phyloP scores from a whole-genome alignment of 2,329 filamentous ascomycete genomes.

The Phialocephala sp. region DNA sequence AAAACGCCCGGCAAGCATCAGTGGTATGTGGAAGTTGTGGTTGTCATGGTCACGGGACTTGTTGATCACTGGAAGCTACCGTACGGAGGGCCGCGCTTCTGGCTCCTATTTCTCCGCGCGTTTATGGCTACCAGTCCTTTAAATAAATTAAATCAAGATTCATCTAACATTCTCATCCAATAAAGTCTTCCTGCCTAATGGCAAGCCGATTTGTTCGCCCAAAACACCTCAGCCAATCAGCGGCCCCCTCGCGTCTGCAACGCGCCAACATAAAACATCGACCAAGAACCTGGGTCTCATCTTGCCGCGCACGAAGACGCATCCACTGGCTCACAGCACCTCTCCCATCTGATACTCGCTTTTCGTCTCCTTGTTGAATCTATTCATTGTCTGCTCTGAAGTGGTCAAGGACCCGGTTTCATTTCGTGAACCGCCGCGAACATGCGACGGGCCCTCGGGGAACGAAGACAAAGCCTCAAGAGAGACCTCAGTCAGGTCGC shows the following conservation, averaged over 20 bases:
- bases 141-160: neutral
- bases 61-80: neutral
- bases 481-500: slow-evolving; percentile 26
- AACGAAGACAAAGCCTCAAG: slow-evolving; percentile 18
- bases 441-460: slow-evolving; percentile 20
- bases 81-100: slow-evolving; percentile 22
- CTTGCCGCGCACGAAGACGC: slow-evolving; percentile 20
- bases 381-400: slow-evolving; percentile 14
- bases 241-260: slow-evolving; percentile 15
- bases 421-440: slow-evolving; percentile 35
- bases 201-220: slow-evolving; percentile 2
- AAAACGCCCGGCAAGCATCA: neutral
- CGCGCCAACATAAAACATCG: slow-evolving; percentile 29
- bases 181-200: neutral
- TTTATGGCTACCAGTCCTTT: slow-evolving; percentile 21
- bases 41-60: slow-evolving; percentile 10
- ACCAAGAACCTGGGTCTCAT: slow-evolving; percentile 28
- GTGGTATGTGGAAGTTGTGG: neutral
- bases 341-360: slow-evolving; percentile 8
- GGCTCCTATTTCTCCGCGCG: slow-evolving; percentile 26
- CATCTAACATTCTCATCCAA: neutral
- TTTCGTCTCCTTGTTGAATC: neutral
- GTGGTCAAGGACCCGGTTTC: slow-evolving; percentile 29
- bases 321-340: slow-evolving; percentile 24
- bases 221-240: slow-evolving; percentile 29